Conservation (phyloP, 2,329 filamentous ascomycete species). For the Xylariaceae sp. region DNA sequence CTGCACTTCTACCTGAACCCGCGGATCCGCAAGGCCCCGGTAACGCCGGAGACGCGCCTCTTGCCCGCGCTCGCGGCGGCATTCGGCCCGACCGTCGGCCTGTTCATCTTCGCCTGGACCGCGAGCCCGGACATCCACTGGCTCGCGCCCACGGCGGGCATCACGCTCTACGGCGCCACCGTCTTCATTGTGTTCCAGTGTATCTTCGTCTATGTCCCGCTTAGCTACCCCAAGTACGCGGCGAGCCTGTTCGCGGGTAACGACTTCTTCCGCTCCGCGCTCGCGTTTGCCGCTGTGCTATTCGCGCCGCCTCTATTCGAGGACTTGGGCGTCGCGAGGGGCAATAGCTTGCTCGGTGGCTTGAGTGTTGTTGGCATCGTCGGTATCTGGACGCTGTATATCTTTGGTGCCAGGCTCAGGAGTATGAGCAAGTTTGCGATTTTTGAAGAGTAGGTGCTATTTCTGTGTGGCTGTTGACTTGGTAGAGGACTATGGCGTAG, state of each 20-base stretch:
- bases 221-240: constrained; percentile 62
- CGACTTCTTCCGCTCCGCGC: constrained; percentile 64
- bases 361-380: constrained; percentile 59
- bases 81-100: constrained; percentile 62
- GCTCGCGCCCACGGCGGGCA: constrained; percentile 63
- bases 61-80: constrained; percentile 60
- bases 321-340: constrained; percentile 42
- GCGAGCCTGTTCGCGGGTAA: constrained; percentile 65
- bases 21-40: constrained; percentile 55
- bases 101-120: constrained; percentile 68
- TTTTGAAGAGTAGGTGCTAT: constrained; percentile 29
- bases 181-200: constrained; percentile 56
- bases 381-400: constrained; percentile 67
- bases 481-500: neutral
- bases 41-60: constrained; percentile 60
- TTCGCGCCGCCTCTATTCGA: constrained; percentile 58
- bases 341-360: constrained; percentile 56
- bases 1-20: constrained; percentile 59
- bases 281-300: constrained; percentile 66
- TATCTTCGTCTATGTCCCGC: constrained; percentile 65
- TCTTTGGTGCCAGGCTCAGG: constrained; percentile 61
- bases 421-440: constrained; percentile 64
- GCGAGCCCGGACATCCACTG: constrained; percentile 58
- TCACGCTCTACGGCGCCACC: constrained; percentile 53
- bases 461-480: neutral